Evolutionary conservation across 2,329 filamentous ascomycete species (phyloP).

Genomic region (Fusarium irregulare): DNA sequence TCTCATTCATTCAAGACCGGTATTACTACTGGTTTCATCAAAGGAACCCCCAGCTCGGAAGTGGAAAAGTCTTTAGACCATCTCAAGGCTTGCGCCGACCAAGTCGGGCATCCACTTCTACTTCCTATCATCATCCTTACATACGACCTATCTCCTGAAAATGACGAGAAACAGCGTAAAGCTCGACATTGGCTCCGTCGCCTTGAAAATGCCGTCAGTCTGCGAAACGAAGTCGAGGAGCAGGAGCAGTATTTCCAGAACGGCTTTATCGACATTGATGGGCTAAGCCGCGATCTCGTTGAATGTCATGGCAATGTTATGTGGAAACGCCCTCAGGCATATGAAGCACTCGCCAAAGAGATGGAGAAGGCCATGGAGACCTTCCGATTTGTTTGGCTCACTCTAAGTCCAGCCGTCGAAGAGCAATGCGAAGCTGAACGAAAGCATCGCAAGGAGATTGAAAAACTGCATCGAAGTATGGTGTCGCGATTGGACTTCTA

Average conservation of each 20-base stretch:
- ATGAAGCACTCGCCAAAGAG: slow-evolving; percentile 63
- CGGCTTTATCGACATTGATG: slow-evolving; percentile 66
- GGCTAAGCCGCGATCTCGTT: slow-evolving; percentile 70
- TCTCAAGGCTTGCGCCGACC: slow-evolving; percentile 59
- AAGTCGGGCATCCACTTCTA: slow-evolving; percentile 68
- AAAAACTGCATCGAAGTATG: slow-evolving; percentile 65
- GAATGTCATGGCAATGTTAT: slow-evolving; percentile 72
- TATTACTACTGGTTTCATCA: slow-evolving; percentile 70
- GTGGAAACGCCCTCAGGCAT: slow-evolving; percentile 72
- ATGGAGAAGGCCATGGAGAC: slow-evolving; percentile 61
- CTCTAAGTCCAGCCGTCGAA: slow-evolving; percentile 29
- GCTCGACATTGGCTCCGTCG: slow-evolving; percentile 70
- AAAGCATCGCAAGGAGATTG: slow-evolving; percentile 50
- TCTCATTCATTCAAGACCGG: slow-evolving; percentile 65
- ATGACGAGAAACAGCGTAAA: slow-evolving; percentile 71
- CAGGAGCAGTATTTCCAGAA: slow-evolving; percentile 66
- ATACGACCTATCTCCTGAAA: slow-evolving; percentile 66
- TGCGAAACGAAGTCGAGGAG: slow-evolving; percentile 69
- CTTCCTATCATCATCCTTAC: slow-evolving; percentile 69
- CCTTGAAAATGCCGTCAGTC: slow-evolving; percentile 70
- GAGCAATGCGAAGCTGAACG: slow-evolving; percentile 42
- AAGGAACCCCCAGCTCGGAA: slow-evolving; percentile 69
- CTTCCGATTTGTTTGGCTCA: slow-evolving; percentile 52
- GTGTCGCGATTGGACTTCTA: slow-evolving; percentile 68
- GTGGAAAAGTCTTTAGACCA: slow-evolving; percentile 62